Conservation (phyloP, 2,329 filamentous ascomycete genomes). For the Claviceps sp. region DNA sequence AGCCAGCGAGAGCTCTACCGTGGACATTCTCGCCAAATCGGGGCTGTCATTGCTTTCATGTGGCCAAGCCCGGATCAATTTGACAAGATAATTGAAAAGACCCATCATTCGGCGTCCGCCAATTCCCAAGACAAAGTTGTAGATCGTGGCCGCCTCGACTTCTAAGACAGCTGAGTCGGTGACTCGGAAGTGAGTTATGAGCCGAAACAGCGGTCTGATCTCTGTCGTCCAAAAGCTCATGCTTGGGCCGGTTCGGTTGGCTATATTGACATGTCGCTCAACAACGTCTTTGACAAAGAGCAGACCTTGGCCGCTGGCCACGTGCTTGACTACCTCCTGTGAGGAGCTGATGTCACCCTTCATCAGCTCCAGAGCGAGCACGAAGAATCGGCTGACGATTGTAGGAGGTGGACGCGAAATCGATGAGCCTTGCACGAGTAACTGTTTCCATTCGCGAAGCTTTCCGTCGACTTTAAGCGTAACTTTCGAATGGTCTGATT, state of each 20-base stretch:
- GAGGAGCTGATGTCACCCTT: slow-evolving; percentile 9
- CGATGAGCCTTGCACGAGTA: slow-evolving; percentile 2
- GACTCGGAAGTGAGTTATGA: slow-evolving; percentile 22
- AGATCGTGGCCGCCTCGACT: slow-evolving; percentile 20
- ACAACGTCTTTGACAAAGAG: slow-evolving; percentile 13
- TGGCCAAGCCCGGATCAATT: slow-evolving; percentile 5
- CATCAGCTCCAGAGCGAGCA: slow-evolving; percentile 11
- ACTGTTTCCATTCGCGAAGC: slow-evolving; percentile 9
- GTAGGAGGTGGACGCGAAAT: neutral
- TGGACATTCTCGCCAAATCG: slow-evolving; percentile 9
- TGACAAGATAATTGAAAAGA: slow-evolving; percentile 19
- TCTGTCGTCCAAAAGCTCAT: slow-evolving; percentile 13
- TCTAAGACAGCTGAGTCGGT: slow-evolving; percentile 25
- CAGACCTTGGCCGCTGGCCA: slow-evolving; percentile 18
- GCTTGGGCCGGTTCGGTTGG: neutral
- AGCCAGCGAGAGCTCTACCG: slow-evolving; percentile 16
- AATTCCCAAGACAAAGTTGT: slow-evolving; percentile 22
- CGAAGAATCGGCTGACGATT: slow-evolving; percentile 8
- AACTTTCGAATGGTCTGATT: neutral
- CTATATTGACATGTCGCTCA: slow-evolving; percentile 12
- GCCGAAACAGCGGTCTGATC: slow-evolving; percentile 19
- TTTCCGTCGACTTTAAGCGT: slow-evolving; percentile 7
- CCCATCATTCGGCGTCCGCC: slow-evolving; percentile 17
- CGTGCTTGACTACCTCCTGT: slow-evolving; percentile 10
- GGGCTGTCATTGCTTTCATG: neutral